Percentiles rank a stretch among this genome's conserved stretches.
phyloP scores from a whole-genome alignment of 331 rosid species.

The Rhamnella rubrinervis region DNA sequence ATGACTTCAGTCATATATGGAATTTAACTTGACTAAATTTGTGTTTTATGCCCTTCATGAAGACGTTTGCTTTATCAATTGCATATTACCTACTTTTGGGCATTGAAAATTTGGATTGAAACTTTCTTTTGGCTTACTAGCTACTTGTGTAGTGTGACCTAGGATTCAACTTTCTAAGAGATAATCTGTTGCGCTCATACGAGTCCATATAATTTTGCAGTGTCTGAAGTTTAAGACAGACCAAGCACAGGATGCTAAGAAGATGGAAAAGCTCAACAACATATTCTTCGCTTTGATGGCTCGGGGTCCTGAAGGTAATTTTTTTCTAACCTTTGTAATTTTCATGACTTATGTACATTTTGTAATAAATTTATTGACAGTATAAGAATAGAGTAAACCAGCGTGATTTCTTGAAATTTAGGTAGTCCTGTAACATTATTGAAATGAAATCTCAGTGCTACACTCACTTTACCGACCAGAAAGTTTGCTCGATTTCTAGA shows the following conservation, averaged over 20 bases:
- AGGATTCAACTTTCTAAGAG: no score
- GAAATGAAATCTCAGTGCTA: background rate
- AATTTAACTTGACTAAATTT: background rate
- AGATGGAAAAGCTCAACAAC: constrained; percentile 84
- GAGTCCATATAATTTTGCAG: constrained; percentile 25
- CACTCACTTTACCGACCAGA: background rate
- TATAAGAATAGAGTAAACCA: background rate
- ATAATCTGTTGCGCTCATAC: no score
- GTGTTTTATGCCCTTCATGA: background rate
- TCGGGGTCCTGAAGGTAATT: constrained; percentile 87
- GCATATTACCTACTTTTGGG: background rate
- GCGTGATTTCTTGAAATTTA: background rate
- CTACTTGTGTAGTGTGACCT: background rate
- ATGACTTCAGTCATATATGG: background rate
- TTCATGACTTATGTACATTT: background rate
- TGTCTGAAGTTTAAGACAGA: constrained; percentile 91
- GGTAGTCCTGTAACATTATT: background rate
- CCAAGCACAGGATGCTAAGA: constrained; percentile 87
- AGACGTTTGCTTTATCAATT: background rate
- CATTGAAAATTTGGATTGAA: background rate
- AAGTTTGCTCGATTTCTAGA: no score
- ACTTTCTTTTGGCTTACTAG: background rate
- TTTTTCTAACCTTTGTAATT: constrained; percentile 16
- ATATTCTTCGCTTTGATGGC: constrained; percentile 92
- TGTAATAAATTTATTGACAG: background rate